A percentile compares a stretch with the other conserved stretches of the same genome.
Conservation (phyloP, 768 basidiomycete species). For the Crepidotus variabilis region DNA sequence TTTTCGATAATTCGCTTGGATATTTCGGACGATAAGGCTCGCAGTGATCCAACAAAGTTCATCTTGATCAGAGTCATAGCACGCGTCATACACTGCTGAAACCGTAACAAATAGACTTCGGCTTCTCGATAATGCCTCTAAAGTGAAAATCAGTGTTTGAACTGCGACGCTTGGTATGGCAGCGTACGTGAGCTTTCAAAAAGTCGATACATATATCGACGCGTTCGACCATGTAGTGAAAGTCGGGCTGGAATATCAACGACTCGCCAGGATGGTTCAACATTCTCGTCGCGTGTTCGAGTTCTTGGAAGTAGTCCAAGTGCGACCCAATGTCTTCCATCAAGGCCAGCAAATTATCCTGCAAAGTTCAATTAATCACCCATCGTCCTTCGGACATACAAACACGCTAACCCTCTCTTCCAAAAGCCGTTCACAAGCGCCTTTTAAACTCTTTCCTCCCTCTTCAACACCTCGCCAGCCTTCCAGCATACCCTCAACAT, state of each 20-base stretch:
- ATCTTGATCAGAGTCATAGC: constrained; percentile 98
- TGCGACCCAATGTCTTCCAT: constrained; percentile 81
- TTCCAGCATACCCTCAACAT: constrained; percentile 79
- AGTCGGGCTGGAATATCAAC: constrained; percentile 86
- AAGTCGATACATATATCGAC: constrained; percentile 94
- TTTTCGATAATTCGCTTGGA: constrained; percentile 72
- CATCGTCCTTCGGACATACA: not conserved
- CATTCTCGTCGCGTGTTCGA: constrained; percentile 90
- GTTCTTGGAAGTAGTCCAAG: constrained; percentile 91
- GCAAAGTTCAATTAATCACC: constrained; percentile 4
- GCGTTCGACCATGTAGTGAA: constrained; percentile 93
- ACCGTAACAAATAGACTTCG: constrained; percentile 91
- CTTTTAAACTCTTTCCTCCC: constrained; percentile 85
- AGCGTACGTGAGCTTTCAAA: constrained; percentile 77
- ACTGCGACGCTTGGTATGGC: not conserved
- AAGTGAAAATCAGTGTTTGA: not conserved
- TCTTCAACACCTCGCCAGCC: constrained; percentile 89
- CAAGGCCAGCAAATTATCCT: constrained; percentile 76
- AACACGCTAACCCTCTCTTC: constrained; percentile 73
- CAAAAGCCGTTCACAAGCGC: constrained; percentile 84
- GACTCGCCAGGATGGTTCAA: constrained; percentile 92
- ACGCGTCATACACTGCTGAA: constrained; percentile 97
- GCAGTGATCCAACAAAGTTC: constrained; percentile 86
- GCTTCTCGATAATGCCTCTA: constrained; percentile 91
- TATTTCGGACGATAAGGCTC: constrained; percentile 76